Evolutionary conservation across 352 stramenopile species (phyloP).

Genomic region (Pythium aristosporum): DNA sequence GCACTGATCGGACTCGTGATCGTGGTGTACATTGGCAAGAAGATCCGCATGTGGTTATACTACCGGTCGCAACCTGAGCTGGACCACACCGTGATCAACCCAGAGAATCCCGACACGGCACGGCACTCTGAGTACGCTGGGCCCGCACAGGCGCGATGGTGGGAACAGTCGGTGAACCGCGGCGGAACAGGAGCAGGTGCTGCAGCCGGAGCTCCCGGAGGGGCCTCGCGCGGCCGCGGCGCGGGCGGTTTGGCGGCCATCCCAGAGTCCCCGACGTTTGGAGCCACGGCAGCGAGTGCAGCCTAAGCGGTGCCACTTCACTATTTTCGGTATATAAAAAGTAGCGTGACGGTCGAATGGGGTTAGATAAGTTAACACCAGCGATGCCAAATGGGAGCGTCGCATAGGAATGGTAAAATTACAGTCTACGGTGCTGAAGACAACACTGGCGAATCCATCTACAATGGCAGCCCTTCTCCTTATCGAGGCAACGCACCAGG

Average conservation of each 20-base stretch:
- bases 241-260: not conserved
- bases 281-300: conserved; percentile 1
- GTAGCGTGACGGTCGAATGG: not conserved
- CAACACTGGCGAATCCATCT: no score
- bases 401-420: not conserved
- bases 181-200: not conserved
- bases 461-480: no score
- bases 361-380: not conserved
- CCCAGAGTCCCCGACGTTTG: conserved; percentile 6
- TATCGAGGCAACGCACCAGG: no score
- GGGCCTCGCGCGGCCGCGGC: not conserved
- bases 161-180: not conserved
- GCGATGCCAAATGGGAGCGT: not conserved
- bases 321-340: not conserved
- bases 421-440: no score
- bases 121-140: not conserved
- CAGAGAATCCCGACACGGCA: conserved; percentile 3
- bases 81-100: conserved; percentile 8
- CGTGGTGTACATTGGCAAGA: conserved; percentile 1
- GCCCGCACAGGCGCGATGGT: conserved; percentile 1
- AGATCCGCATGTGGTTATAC: conserved; percentile 9
- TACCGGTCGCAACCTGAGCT: conserved; percentile 9
- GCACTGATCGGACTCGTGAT: not conserved
- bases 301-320: not conserved
- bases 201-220: not conserved